Evolutionary conservation across 208 protist genomes (phyloP), one percentile per base, ranked within the genome.

Genomic region (Trypanosoma grayi): DNA sequence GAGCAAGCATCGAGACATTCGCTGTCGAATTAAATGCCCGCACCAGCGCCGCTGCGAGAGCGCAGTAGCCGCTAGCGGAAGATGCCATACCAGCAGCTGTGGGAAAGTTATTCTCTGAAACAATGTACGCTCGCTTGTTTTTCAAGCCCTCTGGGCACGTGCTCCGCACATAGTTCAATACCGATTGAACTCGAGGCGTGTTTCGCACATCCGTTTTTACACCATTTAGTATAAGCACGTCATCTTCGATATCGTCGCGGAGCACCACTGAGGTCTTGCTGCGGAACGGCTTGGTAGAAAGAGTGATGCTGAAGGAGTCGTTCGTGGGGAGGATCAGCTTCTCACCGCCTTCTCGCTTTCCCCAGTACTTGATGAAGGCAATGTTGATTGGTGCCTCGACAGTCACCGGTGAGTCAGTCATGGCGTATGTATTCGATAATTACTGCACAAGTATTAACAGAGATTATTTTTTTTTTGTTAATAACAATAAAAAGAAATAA

Each of bases 351-450:
- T 98, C 93, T 55, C 94, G 88, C 83, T 99, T 99, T 43, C 98
- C 98, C 98, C 98, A 99, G 79, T 99, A 99, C 85, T 99, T 99
- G 73, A 99, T 98, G 51, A 99, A 97, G 27, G 98, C 98, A 71
- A 99, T 99, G 80, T 99, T 99, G 46, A 99, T 98, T 5, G 97
- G 97, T 25, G 97, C 97, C 67, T 87, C 83, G 20, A 96, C 97
- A 20, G 97, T 98, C 9, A 85, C 79, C 24, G 63, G 59, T 53
- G 47, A 39, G 5, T 60, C 43, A 14, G 62, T 30, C 62, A 63
- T 74, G 2, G n/a, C n/a, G n/a, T n/a, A n/a, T n/a, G n/a, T n/a
- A n/a, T n/a, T n/a, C n/a, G n/a, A n/a, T n/a, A n/a, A n/a, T n/a
- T n/a, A n/a, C n/a, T n/a, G n/a, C n/a, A n/a, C n/a, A n/a, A n/a